Conservation (phyloP, 106 monocot genomes). For the Allium fistulosum region DNA sequence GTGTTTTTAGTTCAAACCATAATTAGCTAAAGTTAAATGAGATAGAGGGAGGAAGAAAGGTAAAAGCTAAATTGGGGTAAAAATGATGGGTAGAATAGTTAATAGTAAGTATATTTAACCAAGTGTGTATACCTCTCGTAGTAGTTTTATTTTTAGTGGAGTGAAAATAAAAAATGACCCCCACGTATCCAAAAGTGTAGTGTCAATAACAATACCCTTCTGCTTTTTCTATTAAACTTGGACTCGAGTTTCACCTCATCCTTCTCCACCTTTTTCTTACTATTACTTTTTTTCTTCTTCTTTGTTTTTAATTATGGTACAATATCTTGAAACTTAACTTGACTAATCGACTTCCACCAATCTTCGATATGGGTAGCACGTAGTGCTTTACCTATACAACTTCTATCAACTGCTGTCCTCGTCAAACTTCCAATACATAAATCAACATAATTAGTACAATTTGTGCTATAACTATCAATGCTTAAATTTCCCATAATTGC, state of each 20-base stretch:
- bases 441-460: slow-evolving; percentile 12
- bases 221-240: background rate
- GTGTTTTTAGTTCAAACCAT: too few relatives aligned
- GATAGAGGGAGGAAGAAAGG: too few relatives aligned
- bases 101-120: too few relatives aligned
- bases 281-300: slow-evolving; percentile 13
- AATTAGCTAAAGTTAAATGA: too few relatives aligned
- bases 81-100: too few relatives aligned
- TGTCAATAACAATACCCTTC: too few relatives aligned
- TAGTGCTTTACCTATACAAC: slow-evolving; percentile 30
- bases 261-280: slow-evolving; percentile 42
- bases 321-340: slow-evolving; percentile 54
- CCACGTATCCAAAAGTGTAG: too few relatives aligned
- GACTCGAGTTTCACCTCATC: slow-evolving; percentile 6
- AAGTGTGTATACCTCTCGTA: too few relatives aligned
- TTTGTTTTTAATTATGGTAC: slow-evolving; percentile 24
- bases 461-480: slow-evolving; percentile 13
- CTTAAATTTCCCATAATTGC: slow-evolving; percentile 71
- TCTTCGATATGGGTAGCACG: slow-evolving; percentile 34
- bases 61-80: too few relatives aligned
- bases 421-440: slow-evolving; percentile 23
- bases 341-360: slow-evolving; percentile 57
- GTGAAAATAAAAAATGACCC: too few relatives aligned
- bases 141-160: too few relatives aligned
- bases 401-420: slow-evolving; percentile 21